phyloP scores from a whole-genome alignment of 768 basidiomycete genomes.

The Lentinula raphanica region DNA sequence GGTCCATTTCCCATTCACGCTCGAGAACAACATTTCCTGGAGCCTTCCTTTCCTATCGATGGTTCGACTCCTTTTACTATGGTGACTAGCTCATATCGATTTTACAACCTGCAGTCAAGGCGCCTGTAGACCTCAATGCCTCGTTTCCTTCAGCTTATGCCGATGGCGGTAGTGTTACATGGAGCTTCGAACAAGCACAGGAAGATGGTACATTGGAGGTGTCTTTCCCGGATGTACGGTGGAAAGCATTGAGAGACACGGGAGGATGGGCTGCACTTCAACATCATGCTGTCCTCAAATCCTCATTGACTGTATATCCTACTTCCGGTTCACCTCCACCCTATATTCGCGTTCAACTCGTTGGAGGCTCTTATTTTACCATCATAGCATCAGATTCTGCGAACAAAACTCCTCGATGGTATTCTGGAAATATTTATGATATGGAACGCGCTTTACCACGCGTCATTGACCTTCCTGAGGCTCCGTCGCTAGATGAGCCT shows the following conservation, averaged over 20 bases:
- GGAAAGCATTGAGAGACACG: conserved; percentile 64
- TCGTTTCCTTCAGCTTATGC: conserved; percentile 67
- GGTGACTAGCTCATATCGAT: conserved; percentile 5
- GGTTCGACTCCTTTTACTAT: conserved; percentile 33
- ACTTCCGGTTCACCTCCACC: conserved; percentile 31
- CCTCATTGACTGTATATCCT: conserved; percentile 55
- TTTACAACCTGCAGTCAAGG: conserved; percentile 33
- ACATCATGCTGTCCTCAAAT: conserved; percentile 67
- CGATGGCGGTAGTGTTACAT: conserved; percentile 54
- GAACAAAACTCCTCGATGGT: conserved; percentile 49
- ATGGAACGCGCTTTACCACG: conserved; percentile 50
- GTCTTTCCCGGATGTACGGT: conserved; percentile 59
- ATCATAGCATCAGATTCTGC: conserved; percentile 41
- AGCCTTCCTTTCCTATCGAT: conserved; percentile 68
- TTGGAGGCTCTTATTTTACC: conserved; percentile 74
- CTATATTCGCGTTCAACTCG: conserved; percentile 52
- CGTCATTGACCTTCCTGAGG: conserved; percentile 42
- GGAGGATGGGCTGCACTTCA: conserved; percentile 89
- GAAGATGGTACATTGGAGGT: conserved; percentile 39
- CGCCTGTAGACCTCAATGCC: conserved; percentile 42
- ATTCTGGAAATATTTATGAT: conserved; percentile 82
- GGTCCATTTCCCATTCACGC: conserved; percentile 85
- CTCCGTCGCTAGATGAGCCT: conserved; percentile 34
- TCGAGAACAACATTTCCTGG: conserved; percentile 78
- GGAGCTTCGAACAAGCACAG: conserved; percentile 43